A percentile compares a stretch with the other conserved stretches of the same genome.
phyloP scores from a whole-genome alignment of 306 rosid genomes.

The Pterocarpus macrocarpus region DNA sequence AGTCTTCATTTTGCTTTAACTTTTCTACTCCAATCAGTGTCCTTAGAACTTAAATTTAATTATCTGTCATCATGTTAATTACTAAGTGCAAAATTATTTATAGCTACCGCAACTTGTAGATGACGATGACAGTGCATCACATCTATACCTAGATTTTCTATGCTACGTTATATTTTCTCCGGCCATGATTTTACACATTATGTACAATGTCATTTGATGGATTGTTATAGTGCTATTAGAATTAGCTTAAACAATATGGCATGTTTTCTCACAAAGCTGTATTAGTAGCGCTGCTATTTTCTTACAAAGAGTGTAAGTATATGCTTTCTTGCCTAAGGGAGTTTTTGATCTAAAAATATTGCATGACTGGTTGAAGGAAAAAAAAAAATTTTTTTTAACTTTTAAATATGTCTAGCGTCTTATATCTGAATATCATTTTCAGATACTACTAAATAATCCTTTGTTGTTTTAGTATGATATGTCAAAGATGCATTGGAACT shows the following conservation, averaged over 20 bases:
- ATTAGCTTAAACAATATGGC: neutral
- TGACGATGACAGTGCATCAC: conserved; percentile 19
- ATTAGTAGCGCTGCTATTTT: neutral
- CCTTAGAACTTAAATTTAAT: conserved; percentile 35
- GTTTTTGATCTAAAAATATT: neutral
- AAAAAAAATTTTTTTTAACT: no score
- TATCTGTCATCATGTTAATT: conserved; percentile 23
- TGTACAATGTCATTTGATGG: neutral
- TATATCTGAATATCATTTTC: conserved; percentile 15
- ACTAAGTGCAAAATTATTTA: neutral
- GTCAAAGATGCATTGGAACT: conserved; percentile 1
- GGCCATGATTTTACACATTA: neutral
- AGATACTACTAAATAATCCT: conserved; percentile 15
- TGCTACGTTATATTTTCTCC: neutral
- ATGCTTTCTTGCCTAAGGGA: neutral
- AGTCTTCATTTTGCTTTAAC: conserved; percentile 59
- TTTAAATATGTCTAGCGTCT: neutral
- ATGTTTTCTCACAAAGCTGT: conserved; percentile 12
- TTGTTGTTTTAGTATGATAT: neutral
- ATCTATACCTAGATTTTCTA: neutral
- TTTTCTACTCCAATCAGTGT: conserved; percentile 66
- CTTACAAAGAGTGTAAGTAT: neutral
- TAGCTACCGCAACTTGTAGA: neutral
- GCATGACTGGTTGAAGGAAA: neutral
- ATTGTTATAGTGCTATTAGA: neutral